Evolutionary conservation across 2,329 filamentous ascomycete species (phyloP).

Genomic region (Eutypa lata): DNA sequence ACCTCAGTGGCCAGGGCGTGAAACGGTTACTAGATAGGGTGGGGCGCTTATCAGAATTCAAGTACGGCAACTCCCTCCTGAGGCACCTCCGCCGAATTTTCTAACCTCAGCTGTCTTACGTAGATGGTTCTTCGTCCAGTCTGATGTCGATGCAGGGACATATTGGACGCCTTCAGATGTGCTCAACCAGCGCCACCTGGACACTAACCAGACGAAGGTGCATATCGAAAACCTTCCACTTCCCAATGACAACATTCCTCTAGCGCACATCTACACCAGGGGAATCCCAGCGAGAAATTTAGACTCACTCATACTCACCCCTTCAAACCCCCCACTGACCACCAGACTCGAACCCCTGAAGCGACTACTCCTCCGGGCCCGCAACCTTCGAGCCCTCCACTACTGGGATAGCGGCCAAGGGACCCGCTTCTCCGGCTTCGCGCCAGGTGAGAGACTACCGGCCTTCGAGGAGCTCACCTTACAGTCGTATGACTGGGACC

Average conservation of each 20-base stretch:
- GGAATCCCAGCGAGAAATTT: conserved; percentile 37
- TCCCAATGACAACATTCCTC: conserved; percentile 27
- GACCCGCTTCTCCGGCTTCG: conserved; percentile 33
- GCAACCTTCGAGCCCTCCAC: conserved; percentile 35
- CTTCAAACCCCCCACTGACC: conserved; percentile 37
- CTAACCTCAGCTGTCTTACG: background rate
- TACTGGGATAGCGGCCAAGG: conserved; percentile 44
- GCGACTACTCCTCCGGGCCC: conserved; percentile 35
- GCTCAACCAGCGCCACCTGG: conserved; percentile 29
- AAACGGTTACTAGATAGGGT: conserved; percentile 33
- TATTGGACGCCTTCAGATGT: conserved; percentile 39
- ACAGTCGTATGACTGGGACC: conserved; percentile 48
- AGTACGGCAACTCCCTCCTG: conserved; percentile 25
- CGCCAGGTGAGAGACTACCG: conserved; percentile 42
- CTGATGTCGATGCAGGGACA: conserved; percentile 4
- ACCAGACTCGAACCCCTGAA: conserved; percentile 40
- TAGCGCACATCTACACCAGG: conserved; percentile 33
- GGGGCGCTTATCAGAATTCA: conserved; percentile 34
- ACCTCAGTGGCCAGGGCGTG: conserved; percentile 36
- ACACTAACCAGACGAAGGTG: conserved; percentile 29
- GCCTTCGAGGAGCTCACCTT: conserved; percentile 38
- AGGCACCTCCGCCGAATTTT: no score
- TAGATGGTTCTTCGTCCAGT: conserved; percentile 31
- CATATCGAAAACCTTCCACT: conserved; percentile 41
- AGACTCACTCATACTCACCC: conserved; percentile 38